Base-by-base conservation (phyloP, 805 yeast genomes). In the Diddensiella caesifluorescens region DNA sequence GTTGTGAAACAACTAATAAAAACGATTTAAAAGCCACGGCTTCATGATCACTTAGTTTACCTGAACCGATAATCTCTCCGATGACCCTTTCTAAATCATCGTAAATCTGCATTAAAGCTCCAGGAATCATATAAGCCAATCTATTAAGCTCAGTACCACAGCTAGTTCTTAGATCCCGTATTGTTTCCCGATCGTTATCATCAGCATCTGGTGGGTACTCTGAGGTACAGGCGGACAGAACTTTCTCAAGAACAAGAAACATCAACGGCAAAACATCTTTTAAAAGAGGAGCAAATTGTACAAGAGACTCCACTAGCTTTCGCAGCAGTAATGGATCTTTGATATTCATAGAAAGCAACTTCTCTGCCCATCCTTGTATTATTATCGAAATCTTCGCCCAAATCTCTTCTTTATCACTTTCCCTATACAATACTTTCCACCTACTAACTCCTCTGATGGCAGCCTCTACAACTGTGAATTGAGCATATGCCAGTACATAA, bases 111-210 rank as follows among this genome's bases (percentile, higher is more conserved):
- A 81, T 83, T 51, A 92, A 69, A 0, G 95, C 76, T 52, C 84
- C 95, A 0, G 98, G 97, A 83, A 92, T 89, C 60, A 94, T 72
- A 60, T 89, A 83, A 1, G 97, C 98, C 62, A 92, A 73, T 56
- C 98, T 70, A 61, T 92, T 90, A 44, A 92, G 70, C 62, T 92
- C 99, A 0, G 95, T 87, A 31, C 97, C 98, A 61, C 96, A 85
- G 39, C 88, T 81, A 1, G 92, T 83, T 53, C 97, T 73, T 51
- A 94, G 68, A 56, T 92, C 97, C 45, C 95, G 75, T 32, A 92
- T 78, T 5, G 83, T 67, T 49, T 88, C 95, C 22, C 83, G 71
- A 38, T 77, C 80, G 29, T 86, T 94, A 22, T 69, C 71, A 35
- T 60, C 46, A 41, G 64, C 65, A 22, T 70, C 66, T 10, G 68